Conservation (phyloP, 2,329 filamentous ascomycete species). For the Cyphellophora europaea region DNA sequence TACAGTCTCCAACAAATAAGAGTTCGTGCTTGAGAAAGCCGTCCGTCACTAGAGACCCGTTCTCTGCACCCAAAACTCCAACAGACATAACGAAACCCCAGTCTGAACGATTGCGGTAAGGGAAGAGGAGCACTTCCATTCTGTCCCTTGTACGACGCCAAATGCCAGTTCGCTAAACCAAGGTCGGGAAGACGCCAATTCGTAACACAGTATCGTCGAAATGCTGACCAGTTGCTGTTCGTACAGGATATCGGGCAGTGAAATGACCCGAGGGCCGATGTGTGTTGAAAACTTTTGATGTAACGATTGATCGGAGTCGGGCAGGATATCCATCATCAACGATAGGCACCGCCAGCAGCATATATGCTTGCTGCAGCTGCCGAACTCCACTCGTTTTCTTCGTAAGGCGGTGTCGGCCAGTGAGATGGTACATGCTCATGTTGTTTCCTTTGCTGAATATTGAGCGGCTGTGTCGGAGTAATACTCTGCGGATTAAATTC, state of each 20-base stretch:
- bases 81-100: slow-evolving; percentile 8
- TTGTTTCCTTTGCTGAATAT: slow-evolving; percentile 51
- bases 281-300: slow-evolving; percentile 5
- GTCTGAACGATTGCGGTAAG: slow-evolving; percentile 4
- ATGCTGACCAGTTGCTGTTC: slow-evolving; percentile 11
- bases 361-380: slow-evolving; percentile 74
- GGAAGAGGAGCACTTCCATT: neutral
- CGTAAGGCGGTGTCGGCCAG: slow-evolving; percentile 93
- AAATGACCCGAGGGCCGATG: slow-evolving; percentile 9
- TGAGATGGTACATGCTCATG: slow-evolving; percentile 51
- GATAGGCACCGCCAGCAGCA: slow-evolving; percentile 46
- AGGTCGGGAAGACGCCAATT: slow-evolving; percentile 7
- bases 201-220: slow-evolving; percentile 4
- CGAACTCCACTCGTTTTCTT: slow-evolving; percentile 84
- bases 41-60: too few relatives aligned
- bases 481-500: slow-evolving; percentile 54
- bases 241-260: slow-evolving; percentile 19
- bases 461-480: slow-evolving; percentile 54
- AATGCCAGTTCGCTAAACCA: slow-evolving; percentile 4
- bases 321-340: too few relatives aligned
- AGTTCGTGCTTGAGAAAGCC: slow-evolving; percentile 14
- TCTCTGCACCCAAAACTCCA: slow-evolving; percentile 10
- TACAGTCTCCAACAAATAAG: slow-evolving; percentile 18
- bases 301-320: slow-evolving; percentile 3
- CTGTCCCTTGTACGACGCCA: slow-evolving; percentile 2